phyloP scores from a whole-genome alignment of 129 eudicot species.

The Flaveria brownii region DNA sequence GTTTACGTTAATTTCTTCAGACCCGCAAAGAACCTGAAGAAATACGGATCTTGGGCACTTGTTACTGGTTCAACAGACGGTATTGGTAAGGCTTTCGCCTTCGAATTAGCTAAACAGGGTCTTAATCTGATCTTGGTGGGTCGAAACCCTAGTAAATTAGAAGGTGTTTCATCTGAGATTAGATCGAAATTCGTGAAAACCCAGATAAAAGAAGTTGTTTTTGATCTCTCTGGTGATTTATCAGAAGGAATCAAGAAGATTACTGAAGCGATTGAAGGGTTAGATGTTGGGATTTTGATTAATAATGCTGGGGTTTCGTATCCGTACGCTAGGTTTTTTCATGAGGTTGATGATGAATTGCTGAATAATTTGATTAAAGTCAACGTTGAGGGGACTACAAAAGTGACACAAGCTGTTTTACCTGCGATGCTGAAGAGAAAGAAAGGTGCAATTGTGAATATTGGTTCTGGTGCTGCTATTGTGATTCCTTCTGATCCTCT shows the following conservation, averaged over 20 bases:
- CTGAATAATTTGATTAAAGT: slow-evolving; percentile 73
- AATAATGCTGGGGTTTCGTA: slow-evolving; percentile 90
- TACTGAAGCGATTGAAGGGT: slow-evolving; percentile 58
- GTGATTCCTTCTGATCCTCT: slow-evolving; percentile 92
- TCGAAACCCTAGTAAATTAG: slow-evolving; percentile 73
- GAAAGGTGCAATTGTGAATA: slow-evolving; percentile 92
- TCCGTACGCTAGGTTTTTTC: slow-evolving; percentile 89
- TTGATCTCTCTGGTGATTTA: slow-evolving; percentile 81
- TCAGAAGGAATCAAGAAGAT: slow-evolving; percentile 67
- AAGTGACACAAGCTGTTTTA: slow-evolving; percentile 74
- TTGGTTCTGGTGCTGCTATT: slow-evolving; percentile 93
- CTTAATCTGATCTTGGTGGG: slow-evolving; percentile 76
- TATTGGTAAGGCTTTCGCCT: slow-evolving; percentile 87
- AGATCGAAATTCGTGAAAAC: slow-evolving; percentile 44
- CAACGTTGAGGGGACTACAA: slow-evolving; percentile 86
- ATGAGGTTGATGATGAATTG: slow-evolving; percentile 87
- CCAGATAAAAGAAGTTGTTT: slow-evolving; percentile 69
- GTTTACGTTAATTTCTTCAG: slow-evolving; percentile 78
- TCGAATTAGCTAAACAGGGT: slow-evolving; percentile 79
- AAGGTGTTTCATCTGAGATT: slow-evolving; percentile 57
- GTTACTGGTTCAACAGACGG: slow-evolving; percentile 97
- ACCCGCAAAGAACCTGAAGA: slow-evolving; percentile 76
- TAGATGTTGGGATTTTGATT: slow-evolving; percentile 84
- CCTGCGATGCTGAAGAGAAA: slow-evolving; percentile 84
- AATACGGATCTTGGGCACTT: slow-evolving; percentile 95